These are phyloP conservation scores for Camelina neglecta DNA, from an alignment of 345 rosid species.

Conservation along the genomic window DNA sequence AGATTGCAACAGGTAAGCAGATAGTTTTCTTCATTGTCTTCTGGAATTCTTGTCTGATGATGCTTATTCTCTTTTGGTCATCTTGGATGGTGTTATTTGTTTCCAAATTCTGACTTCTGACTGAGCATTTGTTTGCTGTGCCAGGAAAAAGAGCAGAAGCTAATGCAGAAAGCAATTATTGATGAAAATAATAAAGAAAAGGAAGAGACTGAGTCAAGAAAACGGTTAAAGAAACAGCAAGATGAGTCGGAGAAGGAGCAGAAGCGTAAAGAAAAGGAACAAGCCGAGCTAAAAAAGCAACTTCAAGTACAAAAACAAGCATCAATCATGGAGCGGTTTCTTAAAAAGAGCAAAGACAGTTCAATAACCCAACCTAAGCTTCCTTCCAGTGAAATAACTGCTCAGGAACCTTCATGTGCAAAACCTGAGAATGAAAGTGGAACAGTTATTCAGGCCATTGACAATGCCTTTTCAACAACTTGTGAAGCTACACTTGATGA, in stretches of 20 bases:
- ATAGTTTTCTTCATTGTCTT: not conserved
- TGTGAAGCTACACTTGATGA: slow-evolving; percentile 52
- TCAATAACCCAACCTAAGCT: slow-evolving; percentile 45
- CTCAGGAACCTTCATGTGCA: slow-evolving; percentile 28
- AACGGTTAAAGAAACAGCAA: slow-evolving; percentile 69
- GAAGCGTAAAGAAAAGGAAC: slow-evolving; percentile 75
- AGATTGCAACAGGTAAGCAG: slow-evolving; percentile 60
- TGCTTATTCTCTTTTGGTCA: not conserved
- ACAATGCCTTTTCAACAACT: slow-evolving; percentile 58
- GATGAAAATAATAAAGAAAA: slow-evolving; percentile 66
- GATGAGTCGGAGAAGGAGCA: slow-evolving; percentile 80
- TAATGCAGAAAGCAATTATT: slow-evolving; percentile 58
- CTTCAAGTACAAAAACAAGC: slow-evolving; percentile 78
- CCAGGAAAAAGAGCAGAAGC: slow-evolving; percentile 79
- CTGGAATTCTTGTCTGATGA: not conserved
- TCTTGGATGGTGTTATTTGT: not conserved
- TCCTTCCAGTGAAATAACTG: slow-evolving; percentile 43
- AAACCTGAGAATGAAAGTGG: slow-evolving; percentile 46
- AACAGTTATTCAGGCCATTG: slow-evolving; percentile 59
- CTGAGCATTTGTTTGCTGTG: not conserved
- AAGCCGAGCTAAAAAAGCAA: slow-evolving; percentile 52
- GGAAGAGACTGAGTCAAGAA: slow-evolving; percentile 67
- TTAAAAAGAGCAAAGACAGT: slow-evolving; percentile 60
- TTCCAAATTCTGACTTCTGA: slow-evolving; percentile 1
- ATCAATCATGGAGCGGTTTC: slow-evolving; percentile 87